Evolutionary conservation across 169 alveolate genomes (phyloP).

Genomic region (Eimeria tenella): DNA sequence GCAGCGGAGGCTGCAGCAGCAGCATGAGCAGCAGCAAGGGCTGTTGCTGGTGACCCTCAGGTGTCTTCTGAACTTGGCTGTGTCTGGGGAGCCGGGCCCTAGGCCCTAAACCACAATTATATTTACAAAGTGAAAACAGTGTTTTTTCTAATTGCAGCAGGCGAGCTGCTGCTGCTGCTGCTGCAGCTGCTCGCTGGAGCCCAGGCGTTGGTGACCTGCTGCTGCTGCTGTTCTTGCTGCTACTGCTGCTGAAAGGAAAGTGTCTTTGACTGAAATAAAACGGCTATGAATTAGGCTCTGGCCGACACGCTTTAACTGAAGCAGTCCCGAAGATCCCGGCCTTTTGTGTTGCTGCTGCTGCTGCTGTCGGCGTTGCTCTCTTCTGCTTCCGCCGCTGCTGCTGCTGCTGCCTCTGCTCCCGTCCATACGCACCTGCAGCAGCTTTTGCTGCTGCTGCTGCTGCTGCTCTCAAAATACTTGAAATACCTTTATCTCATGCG

Average conservation of each 20-base stretch:
- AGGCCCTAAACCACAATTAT: not conserved
- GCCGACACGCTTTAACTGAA: not conserved
- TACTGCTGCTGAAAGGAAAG: not conserved
- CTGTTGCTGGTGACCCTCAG: not conserved
- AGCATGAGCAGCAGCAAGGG: not conserved
- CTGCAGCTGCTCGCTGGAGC: not conserved
- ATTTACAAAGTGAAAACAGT: not conserved
- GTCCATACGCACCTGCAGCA: not conserved
- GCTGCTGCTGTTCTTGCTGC: constrained; percentile 36
- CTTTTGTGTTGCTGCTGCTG: not conserved
- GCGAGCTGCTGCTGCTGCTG: not conserved
- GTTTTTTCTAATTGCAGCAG: not conserved
- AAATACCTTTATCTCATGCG: not conserved
- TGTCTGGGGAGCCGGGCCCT: not conserved
- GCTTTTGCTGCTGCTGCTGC: not conserved
- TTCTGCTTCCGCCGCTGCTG: not conserved
- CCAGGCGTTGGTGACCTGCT: not conserved
- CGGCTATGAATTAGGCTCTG: no score
- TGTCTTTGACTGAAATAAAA: not conserved
- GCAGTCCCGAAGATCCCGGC: not conserved
- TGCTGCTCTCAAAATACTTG: not conserved
- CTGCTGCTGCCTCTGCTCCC: not conserved
- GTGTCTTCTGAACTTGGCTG: not conserved
- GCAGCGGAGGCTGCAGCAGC: not conserved
- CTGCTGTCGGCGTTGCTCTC: not conserved